Evolutionary conservation across 2,329 filamentous ascomycete species (phyloP), one percentile per base, ranked within the genome.

Genomic region (Chlorencoelia australis): DNA sequence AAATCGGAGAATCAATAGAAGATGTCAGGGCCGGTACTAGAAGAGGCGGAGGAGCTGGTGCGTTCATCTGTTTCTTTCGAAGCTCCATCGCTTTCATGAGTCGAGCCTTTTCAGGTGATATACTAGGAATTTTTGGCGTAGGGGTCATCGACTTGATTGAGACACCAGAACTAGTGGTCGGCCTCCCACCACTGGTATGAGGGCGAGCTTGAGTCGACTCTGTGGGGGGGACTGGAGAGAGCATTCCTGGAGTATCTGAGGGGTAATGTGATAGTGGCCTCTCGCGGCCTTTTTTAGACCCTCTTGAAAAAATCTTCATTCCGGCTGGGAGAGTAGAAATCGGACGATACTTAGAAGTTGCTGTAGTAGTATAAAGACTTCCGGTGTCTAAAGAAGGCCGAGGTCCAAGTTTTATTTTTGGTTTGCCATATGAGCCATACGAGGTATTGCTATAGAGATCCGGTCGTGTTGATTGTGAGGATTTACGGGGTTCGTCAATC

Each of bases 1-100:
- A 28, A 15, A 33, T 33, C 35, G 41, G 24, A 8, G 39, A 32
- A 14, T 24, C 13, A 15, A 34, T 28, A 5, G 39, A 37, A 7
- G 27, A 16, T 7, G 21, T 20, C 10, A 13, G 10, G 10, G 22
- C 22, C 10, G 13, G 10, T 25, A 25, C 4, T 10, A 13, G 22
- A 14, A 26, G 11, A 29, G 32, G 29, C n/a, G 34, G 16, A 13
- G 41, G 35, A 13, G 29, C 27, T 25, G 40, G 31, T 19, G 46
- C 55, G 33, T 59, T 59, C 53, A 79, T 77, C 58, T 86, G 87
- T 61, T 82, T 86, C 60, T 93, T 91, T 35, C 89, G 74, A 48
- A 95, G 61, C 59, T 95, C 83, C 63, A 95, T 71, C 6, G 91
- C 91, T 63, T 93, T 95, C 84, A 94, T 88, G 44, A 98, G 66